Percentiles rank a stretch among this genome's conserved stretches.
Evolutionary conservation across 192 early-diverging fungal species (phyloP).

Genomic region (Endogone sp.): DNA sequence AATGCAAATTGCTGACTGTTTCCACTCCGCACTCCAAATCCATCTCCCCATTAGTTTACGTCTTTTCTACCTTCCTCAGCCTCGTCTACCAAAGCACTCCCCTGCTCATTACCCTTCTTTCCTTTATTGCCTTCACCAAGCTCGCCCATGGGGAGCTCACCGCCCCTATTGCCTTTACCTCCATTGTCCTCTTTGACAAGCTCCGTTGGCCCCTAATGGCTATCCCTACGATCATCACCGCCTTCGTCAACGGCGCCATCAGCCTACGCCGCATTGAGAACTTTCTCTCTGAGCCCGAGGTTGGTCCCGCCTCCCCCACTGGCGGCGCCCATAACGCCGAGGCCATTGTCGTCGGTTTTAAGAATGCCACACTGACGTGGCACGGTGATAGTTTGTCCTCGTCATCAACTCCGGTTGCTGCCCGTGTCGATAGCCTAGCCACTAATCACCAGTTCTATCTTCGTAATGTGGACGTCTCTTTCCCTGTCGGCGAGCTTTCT

Average conservation of each 20-base stretch:
- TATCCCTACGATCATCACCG: slow-evolving; percentile 47
- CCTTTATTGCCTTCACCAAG: not conserved
- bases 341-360: slow-evolving; percentile 10
- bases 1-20: not conserved
- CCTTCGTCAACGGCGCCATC: slow-evolving; percentile 72
- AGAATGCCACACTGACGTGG: slow-evolving; percentile 62
- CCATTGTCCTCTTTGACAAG: slow-evolving; percentile 2
- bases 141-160: slow-evolving; percentile 3
- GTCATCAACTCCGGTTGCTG: too few species aligned
- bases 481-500: slow-evolving; percentile 55
- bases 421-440: not conserved
- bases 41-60: not conserved
- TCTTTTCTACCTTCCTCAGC: not conserved
- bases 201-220: not conserved
- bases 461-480: slow-evolving; percentile 40
- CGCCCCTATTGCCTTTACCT: not conserved
- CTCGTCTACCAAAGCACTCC: not conserved
- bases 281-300: slow-evolving; percentile 77
- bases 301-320: slow-evolving; percentile 52
- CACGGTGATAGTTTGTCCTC: slow-evolving; percentile 7
- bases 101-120: not conserved
- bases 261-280: slow-evolving; percentile 70
- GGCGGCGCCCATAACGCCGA: slow-evolving; percentile 17
- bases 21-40: too few species aligned
- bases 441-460: slow-evolving; percentile 3